phyloP scores from a whole-genome alignment of 345 rosid genomes.

The Aquilaria yunnanensis region DNA sequence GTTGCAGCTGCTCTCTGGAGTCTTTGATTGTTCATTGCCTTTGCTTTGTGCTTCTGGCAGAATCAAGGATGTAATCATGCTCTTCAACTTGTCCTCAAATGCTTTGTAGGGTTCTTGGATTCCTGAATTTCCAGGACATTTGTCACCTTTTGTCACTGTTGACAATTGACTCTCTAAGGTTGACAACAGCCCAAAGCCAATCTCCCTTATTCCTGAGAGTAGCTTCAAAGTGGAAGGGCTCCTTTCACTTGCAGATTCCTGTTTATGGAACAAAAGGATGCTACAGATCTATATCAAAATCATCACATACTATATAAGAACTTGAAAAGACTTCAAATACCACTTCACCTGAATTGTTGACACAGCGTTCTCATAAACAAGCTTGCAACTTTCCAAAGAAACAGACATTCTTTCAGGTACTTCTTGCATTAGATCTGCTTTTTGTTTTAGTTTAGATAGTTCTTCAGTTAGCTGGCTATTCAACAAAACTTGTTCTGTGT shows the following conservation, averaged over 20 bases:
- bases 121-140: conserved; percentile 21
- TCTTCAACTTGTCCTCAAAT: conserved; percentile 42
- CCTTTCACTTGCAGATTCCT: conserved; percentile 45
- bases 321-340: background rate
- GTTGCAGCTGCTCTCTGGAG: conserved; percentile 25
- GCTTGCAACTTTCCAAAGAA: conserved; percentile 48
- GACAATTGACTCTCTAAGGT: conserved; percentile 51
- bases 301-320: too few relatives aligned
- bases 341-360: conserved; percentile 50
- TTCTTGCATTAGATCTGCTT: conserved; percentile 31
- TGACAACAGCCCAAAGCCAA: conserved; percentile 50
- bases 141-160: conserved; percentile 22
- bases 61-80: conserved; percentile 29
- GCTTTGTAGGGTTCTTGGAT: conserved; percentile 41
- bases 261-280: conserved; percentile 1
- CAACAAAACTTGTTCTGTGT: conserved; percentile 41
- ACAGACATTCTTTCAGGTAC: conserved; percentile 42
- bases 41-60: conserved; percentile 26
- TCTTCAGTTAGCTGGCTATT: conserved; percentile 51
- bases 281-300: too few relatives aligned
- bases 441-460: conserved; percentile 55
- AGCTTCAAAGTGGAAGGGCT: conserved; percentile 46
- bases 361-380: conserved; percentile 40
- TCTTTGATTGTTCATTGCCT: conserved; percentile 27
- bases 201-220: conserved; percentile 43